phyloP scores from a whole-genome alignment of 345 rosid genomes.

The Salix arbutifolia region DNA sequence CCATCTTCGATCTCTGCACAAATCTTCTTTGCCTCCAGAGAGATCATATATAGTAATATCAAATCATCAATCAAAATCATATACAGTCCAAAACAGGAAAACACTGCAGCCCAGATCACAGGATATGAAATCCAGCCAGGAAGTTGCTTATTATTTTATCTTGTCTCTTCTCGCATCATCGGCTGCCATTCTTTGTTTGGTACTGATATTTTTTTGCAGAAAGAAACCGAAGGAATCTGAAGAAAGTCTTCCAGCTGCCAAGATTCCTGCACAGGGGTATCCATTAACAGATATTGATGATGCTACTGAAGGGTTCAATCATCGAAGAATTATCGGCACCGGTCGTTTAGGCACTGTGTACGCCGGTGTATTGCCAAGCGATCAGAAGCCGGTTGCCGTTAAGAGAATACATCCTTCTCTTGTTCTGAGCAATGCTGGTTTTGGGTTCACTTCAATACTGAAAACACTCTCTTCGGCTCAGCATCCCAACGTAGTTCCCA shows the following conservation, averaged over 20 bases:
- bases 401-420: slow-evolving; percentile 72
- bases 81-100: too few relatives aligned
- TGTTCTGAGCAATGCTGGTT: slow-evolving; percentile 63
- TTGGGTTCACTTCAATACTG: slow-evolving; percentile 53
- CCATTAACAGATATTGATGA: slow-evolving; percentile 55
- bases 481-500: slow-evolving; percentile 61
- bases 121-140: slow-evolving; percentile 34
- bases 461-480: slow-evolving; percentile 59
- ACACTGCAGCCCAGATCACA: not conserved
- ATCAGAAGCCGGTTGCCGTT: slow-evolving; percentile 47
- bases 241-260: slow-evolving; percentile 34
- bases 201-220: slow-evolving; percentile 47
- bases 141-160: slow-evolving; percentile 46
- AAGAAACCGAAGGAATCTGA: slow-evolving; percentile 52
- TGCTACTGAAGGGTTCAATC: slow-evolving; percentile 70
- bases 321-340: slow-evolving; percentile 48
- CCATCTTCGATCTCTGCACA: not conserved
- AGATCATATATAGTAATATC: not conserved
- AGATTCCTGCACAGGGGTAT: slow-evolving; percentile 33
- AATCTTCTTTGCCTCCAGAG: not conserved
- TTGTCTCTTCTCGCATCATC: slow-evolving; percentile 45
- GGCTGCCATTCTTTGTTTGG: slow-evolving; percentile 37
- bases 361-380: slow-evolving; percentile 39
- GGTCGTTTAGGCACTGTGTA: slow-evolving; percentile 72
- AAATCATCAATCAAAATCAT: not conserved